Evolutionary conservation across 306 rosid genomes (phyloP), one percentile per base, ranked within the genome.

Genomic region (Elaeagnus macrophylla): DNA sequence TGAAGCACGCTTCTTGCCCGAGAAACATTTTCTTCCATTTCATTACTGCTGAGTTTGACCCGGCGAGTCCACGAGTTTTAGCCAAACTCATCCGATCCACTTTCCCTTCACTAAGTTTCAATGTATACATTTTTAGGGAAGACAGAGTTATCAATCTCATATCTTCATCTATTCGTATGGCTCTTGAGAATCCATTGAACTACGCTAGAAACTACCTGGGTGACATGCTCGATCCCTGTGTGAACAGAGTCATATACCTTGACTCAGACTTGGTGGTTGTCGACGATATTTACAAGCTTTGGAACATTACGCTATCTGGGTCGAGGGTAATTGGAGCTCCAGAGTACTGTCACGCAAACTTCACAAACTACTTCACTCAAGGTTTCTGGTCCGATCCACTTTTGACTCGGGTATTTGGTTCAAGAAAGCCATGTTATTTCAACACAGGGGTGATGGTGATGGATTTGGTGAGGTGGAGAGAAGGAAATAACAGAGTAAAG

Each of bases 191-290:
- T 46, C 96, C 96, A 0, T 42, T 88, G 14, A 88, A 88, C 81
- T 88, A 88, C 81, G 96, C 96, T 0, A 60, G 96, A 3, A 88
- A 77, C 64, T 88, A 84, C 54, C 72, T 88, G 19, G 96, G 96
- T 3, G 96, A 88, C 60, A 81, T 79, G 47, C 77, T 88, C 8
- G 94, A 82, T 40, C 39, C 70, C 1, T 83, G 85, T 53, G 87
- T 88, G 3, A 73, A 73, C 38, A 81, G 94, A 7, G 80, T 88
- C 53, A 84, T 88, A 1, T 88, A 88, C 73, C 74, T 88, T 1
- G 96, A 88, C 76, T 81, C 96, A 1, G 96, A 88, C 54, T 39
- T 88, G 0, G 57, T 88, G 0, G 83, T 83, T 0, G 89, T 88
- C 6, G 96, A 88, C 43, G 96, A 88, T 69, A 69, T 88, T 4